Conservation (phyloP, 2,329 filamentous ascomycete species). For the Calonectria pteridis region DNA sequence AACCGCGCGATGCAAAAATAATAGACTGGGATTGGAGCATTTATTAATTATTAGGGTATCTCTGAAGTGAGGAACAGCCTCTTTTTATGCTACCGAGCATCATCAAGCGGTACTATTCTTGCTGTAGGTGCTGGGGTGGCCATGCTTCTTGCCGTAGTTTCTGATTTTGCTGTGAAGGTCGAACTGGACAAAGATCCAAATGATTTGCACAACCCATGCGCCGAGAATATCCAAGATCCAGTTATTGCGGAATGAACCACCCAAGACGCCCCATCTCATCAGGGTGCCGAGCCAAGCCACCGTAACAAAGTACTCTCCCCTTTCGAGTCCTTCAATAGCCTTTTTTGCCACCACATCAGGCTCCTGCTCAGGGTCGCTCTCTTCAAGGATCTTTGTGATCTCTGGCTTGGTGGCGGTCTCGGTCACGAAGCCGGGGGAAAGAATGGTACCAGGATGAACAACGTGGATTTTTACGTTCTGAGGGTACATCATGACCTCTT, state of each 20-base stretch:
- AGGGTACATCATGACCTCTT: constrained; percentile 90
- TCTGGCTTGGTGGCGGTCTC: constrained; percentile 86
- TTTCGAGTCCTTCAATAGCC: constrained; percentile 81
- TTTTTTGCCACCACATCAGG: constrained; percentile 81
- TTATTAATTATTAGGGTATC: constrained; percentile 39
- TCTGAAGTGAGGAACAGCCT: background rate
- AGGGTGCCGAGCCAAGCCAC: constrained; percentile 79
- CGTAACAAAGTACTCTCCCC: constrained; percentile 82
- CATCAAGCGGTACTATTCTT: constrained; percentile 39
- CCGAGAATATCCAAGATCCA: constrained; percentile 71
- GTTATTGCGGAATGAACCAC: constrained; percentile 69
- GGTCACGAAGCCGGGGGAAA: constrained; percentile 77
- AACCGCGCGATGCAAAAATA: constrained; percentile 15
- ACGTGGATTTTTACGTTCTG: constrained; percentile 84
- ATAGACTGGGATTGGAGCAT: constrained; percentile 25
- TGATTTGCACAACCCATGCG: constrained; percentile 63
- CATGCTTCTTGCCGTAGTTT: constrained; percentile 68
- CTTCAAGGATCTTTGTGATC: constrained; percentile 83
- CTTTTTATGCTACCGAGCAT: background rate
- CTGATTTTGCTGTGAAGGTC: constrained; percentile 70
- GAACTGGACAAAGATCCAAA: constrained; percentile 69
- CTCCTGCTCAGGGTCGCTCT: constrained; percentile 82
- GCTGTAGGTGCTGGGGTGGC: constrained; percentile 66
- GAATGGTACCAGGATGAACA: constrained; percentile 87
- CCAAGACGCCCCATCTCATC: constrained; percentile 74